Evolutionary conservation across 2,329 filamentous ascomycete species (phyloP), one percentile per base, ranked within the genome.

Genomic region (Tolypocladium nubicola): DNA sequence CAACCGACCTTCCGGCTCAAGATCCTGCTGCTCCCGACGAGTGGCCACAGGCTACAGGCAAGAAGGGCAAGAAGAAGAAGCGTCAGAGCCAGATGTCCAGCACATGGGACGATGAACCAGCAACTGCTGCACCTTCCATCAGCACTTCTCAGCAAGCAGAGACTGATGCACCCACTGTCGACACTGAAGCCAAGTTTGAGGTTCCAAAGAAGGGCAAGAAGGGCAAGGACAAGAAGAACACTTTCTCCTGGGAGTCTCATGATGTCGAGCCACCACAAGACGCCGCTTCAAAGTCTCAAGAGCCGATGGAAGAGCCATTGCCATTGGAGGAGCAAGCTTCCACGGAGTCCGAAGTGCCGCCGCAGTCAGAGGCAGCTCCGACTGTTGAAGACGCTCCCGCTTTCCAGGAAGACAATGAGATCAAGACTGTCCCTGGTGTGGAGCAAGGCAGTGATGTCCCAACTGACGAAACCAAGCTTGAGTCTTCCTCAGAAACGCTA

Each of bases 171-270:
- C 21, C 55, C 13, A 8, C 43, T 16, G 52, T n/a, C 39, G 53
- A 58, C 21, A 35, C 47, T 14, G 57, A 58, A 16, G 33, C 38
- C 14, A 54, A 58, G 40, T 49, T 52, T 19, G 53, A 57, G 41
- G 38, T 47, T 49, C 37, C 59, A 3, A 57, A 58, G 54, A 58
- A 60, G 41, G 49, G 49, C 11, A 57, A 60, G 33, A 58, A 59
- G 47, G 59, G 53, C 43, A 62, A 65, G 58, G 62, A 65, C 55
- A 62, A 64, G 57, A 63, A 59, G 54, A 61, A 59, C 33, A 56
- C 60, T 33, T 38, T 56, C 8, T 57, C 58, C 19, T 39, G 49
- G 52, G 57, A 60, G 19, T 43, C 55, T n/a, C 10, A 14, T 11
- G 37, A 53, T 39, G 35, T 14, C 14, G 33, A 57, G 8, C 5